Conservation (phyloP, 768 basidiomycete genomes). For the Phanerochaete carnosa region DNA sequence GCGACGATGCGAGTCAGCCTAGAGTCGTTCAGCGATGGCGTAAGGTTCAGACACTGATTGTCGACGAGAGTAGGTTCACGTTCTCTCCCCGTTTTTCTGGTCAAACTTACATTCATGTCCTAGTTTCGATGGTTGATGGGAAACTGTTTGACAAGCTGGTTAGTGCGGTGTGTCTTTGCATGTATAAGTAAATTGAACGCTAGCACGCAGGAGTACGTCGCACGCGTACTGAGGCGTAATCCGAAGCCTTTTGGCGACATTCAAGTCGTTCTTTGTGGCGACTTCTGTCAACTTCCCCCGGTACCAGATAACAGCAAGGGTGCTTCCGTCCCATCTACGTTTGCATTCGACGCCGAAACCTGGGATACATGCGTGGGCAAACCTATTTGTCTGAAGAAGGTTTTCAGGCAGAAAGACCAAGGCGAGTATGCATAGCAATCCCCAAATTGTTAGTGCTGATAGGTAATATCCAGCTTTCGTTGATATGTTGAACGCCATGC, state of each 20-base stretch:
- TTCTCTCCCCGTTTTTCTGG: neutral
- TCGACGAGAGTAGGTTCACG: constrained; percentile 67
- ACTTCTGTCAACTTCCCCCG: constrained; percentile 90
- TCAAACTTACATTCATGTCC: constrained; percentile 10
- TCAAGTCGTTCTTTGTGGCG: constrained; percentile 84
- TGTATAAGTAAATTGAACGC: constrained; percentile 23
- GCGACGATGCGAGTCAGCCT: neutral
- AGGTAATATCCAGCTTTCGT: constrained; percentile 45
- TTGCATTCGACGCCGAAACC: constrained; percentile 81
- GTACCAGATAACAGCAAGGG: constrained; percentile 45
- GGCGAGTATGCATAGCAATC: constrained; percentile 28
- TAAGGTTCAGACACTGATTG: constrained; percentile 58
- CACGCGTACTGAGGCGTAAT: constrained; percentile 47
- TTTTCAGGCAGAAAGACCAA: constrained; percentile 89
- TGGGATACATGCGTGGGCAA: constrained; percentile 67
- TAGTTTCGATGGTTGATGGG: constrained; percentile 90
- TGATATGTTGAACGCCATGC: constrained; percentile 85
- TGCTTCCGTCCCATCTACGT: constrained; percentile 46
- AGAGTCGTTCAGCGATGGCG: constrained; percentile 50
- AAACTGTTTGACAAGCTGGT: constrained; percentile 77
- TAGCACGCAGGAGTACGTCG: constrained; percentile 52
- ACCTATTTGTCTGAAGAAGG: constrained; percentile 58
- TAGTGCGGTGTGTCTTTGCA: constrained; percentile 6
- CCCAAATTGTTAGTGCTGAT: neutral
- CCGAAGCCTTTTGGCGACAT: constrained; percentile 77